Evolutionary conservation across 1,284 basidiomycete species (phyloP).

Genomic region (Ceratobasidium theobromae): DNA sequence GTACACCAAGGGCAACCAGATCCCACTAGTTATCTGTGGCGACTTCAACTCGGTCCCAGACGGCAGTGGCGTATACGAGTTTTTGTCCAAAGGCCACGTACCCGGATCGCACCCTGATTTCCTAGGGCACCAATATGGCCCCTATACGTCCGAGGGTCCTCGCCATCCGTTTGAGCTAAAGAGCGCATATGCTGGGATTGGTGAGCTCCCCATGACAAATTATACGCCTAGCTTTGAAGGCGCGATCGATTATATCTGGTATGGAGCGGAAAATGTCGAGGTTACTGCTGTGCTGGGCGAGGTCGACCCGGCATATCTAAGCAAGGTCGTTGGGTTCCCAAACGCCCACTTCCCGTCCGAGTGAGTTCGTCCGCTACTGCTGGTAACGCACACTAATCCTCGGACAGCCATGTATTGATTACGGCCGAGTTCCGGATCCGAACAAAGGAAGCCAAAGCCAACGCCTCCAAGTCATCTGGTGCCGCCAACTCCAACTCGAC

Average conservation of each 20-base stretch:
- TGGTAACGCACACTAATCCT: slow-evolving; percentile 34
- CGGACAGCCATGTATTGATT: slow-evolving; percentile 63
- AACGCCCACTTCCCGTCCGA: slow-evolving; percentile 95
- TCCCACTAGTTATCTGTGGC: slow-evolving; percentile 88
- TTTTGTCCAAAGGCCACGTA: slow-evolving; percentile 72
- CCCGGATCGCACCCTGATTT: slow-evolving; percentile 87
- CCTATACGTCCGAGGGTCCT: slow-evolving; percentile 89
- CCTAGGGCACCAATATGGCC: slow-evolving; percentile 87
- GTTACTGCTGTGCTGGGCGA: slow-evolving; percentile 87
- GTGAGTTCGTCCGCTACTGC: slow-evolving; percentile 55
- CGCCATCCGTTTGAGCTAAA: slow-evolving; percentile 79
- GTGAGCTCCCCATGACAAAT: slow-evolving; percentile 85
- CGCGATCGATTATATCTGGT: slow-evolving; percentile 94
- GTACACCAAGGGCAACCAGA: slow-evolving; percentile 83
- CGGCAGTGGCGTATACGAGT: slow-evolving; percentile 90
- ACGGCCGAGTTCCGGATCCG: slow-evolving; percentile 73
- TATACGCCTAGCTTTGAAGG: slow-evolving; percentile 84
- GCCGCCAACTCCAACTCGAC: slow-evolving; percentile 43
- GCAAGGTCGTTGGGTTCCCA: slow-evolving; percentile 94
- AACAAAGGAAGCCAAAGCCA: slow-evolving; percentile 51
- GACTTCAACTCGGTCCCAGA: slow-evolving; percentile 90
- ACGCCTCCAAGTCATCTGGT: no score
- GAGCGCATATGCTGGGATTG: slow-evolving; percentile 74
- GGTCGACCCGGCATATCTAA: slow-evolving; percentile 83
- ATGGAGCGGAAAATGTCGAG: slow-evolving; percentile 74